Base-by-base conservation (phyloP, 2,329 filamentous ascomycete species). In the Aspergillus sp. region DNA sequence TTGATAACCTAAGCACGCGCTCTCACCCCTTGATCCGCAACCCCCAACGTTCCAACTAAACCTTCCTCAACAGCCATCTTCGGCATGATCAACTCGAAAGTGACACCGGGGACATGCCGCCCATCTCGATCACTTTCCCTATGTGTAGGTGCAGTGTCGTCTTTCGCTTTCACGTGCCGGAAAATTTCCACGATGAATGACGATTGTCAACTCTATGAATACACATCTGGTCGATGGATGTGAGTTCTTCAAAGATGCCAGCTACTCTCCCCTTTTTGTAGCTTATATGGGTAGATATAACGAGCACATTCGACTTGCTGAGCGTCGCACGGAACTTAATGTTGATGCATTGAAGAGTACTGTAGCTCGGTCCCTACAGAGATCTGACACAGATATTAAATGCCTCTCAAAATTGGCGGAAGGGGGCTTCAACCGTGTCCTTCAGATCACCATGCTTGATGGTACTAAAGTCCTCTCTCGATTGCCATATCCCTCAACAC, bases 281-380 rank as follows among this genome's bases (percentile, higher is more conserved):
- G 25, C 43, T 50, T 17, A 59, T 50, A 13, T 13, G 17, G 41
- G 4, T 39, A 62, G 63, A 57, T 64, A 58, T n/a, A 65, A 65
- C 25, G 59, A 64, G 52, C 39, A 60, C 6, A 36, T 50, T 3
- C 62, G 59, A 13, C 62, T 55, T n/a, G 41, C 57, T 45, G 62
- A 65, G 36, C 63, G 59, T 13, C 36, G 8, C 39, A 28, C 50
- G 5, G 17, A 39, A 25, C 57, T 65, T 4, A 55, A 62, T 7
- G 36, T 60, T 7, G 54, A 62, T 60, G 57, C 58, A 28, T 41
- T 65, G 43, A 55, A 32, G 43, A 58, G 47, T 6, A 30, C 28
- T 5, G 59, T 54, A 15, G 57, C 53, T 13, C 38, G 51, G 28
- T 65, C 61, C 36, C 21, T 63, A n/a, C 25, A 23, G 12, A 52